A percentile compares a stretch with the other conserved stretches of the same genome.
Conservation (phyloP, 106 monocot genomes). For the Chionographis japonica region DNA sequence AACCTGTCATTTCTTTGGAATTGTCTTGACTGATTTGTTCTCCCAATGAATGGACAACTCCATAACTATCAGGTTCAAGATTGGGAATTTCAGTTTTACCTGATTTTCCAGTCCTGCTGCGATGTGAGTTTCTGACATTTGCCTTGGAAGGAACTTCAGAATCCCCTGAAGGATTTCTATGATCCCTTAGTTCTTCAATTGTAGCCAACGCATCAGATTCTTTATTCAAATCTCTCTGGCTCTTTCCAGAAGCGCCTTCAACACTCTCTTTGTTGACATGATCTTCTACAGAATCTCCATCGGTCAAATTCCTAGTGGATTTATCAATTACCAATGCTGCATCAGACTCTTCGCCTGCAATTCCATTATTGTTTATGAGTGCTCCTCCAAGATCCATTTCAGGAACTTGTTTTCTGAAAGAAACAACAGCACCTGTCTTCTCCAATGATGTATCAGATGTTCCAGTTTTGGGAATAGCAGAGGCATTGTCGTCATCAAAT, state of each 20-base stretch:
- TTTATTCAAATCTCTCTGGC: not conserved
- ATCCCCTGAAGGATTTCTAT: not conserved
- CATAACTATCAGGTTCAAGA: not conserved
- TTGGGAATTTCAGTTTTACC: conserved; percentile 9
- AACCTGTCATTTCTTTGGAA: conserved; percentile 1
- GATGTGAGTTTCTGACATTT: conserved; percentile 2
- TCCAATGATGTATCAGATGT: not conserved
- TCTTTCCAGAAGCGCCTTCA: conserved; percentile 2
- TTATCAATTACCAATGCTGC: not conserved
- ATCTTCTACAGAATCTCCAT: not conserved
- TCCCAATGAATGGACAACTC: conserved; percentile 11
- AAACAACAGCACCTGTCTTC: not conserved
- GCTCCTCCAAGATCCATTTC: not conserved
- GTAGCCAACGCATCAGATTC: not conserved
- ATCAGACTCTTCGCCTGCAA: conserved; percentile 4
- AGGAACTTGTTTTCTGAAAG: not conserved
- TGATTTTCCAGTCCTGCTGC: conserved; percentile 9
- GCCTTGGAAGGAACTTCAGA: conserved; percentile 2
- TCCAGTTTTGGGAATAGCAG: conserved; percentile 1
- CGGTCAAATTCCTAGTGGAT: not conserved
- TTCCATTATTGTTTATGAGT: not conserved
- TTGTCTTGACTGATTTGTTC: conserved; percentile 13
- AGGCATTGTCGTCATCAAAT: conserved; percentile 6
- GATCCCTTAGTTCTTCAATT: conserved; percentile 1
- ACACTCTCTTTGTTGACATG: conserved; percentile 3